A percentile compares a stretch with the other conserved stretches of the same genome.
Evolutionary conservation across 2,329 filamentous ascomycete species (phyloP).

Genomic region (Teratosphaeria zuluensis): DNA sequence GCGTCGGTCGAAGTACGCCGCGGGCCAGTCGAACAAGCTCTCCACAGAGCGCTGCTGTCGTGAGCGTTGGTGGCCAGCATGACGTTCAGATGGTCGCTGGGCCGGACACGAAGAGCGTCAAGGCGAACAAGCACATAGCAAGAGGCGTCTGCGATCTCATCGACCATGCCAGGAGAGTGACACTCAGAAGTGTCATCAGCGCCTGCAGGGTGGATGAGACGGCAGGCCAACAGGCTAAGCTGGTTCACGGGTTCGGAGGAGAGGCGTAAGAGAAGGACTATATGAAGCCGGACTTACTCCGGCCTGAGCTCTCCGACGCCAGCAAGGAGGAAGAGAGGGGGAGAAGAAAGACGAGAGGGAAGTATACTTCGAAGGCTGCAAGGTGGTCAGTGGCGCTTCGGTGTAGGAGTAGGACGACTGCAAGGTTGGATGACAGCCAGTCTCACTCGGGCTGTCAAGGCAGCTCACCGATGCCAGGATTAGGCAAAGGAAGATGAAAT

Average conservation of each 20-base stretch:
- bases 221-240: no score
- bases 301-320: neutral
- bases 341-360: neutral
- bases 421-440: neutral
- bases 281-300: neutral
- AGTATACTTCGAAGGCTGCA: neutral
- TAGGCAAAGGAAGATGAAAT: neutral
- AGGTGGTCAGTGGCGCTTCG: neutral
- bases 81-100: neutral
- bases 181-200: no score
- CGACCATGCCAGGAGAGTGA: no score
- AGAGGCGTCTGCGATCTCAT: no score
- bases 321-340: neutral
- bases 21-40: neutral
- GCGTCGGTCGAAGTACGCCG: neutral
- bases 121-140: no score
- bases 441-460: neutral
- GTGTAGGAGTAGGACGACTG: neutral
- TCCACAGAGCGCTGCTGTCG: neutral
- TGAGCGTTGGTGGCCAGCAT: neutral
- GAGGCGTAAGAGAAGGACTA: neutral
- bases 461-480: neutral
- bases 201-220: no score
- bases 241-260: no score
- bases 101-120: no score